Conservation (phyloP, 805 yeast species). For the Ogataea trehaloabstinens region DNA sequence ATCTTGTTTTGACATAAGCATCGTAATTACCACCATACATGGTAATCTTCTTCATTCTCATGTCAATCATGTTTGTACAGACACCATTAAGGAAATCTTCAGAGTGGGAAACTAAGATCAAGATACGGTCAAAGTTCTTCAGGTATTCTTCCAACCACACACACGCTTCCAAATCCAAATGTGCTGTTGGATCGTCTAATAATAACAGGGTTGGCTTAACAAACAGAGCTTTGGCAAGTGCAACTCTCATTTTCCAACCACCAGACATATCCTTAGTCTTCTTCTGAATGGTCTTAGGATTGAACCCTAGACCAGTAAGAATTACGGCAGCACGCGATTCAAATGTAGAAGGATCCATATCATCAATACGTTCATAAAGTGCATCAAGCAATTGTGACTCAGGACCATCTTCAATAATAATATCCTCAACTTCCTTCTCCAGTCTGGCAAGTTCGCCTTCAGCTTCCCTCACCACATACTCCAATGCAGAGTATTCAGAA, state of each 20-base stretch:
- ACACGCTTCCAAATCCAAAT: constrained; percentile 98
- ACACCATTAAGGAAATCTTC: constrained; percentile 99
- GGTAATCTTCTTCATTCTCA: constrained; percentile 76
- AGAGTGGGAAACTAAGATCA: constrained; percentile 94
- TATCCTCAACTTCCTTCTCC: constrained; percentile 87
- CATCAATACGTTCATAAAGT: constrained; percentile 91
- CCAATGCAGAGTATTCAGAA: constrained; percentile 86
- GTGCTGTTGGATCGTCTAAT: constrained; percentile 99
- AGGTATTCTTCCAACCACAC: constrained; percentile 99
- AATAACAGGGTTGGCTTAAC: constrained; percentile 94
- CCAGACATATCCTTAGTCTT: constrained; percentile 99
- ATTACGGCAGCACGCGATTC: constrained; percentile 96
- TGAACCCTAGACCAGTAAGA: constrained; percentile 96
- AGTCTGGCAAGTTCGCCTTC: constrained; percentile 86
- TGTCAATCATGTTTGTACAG: constrained; percentile 96
- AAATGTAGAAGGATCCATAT: constrained; percentile 93
- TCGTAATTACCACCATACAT: constrained; percentile 98
- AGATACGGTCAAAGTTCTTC: constrained; percentile 88
- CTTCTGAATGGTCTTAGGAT: constrained; percentile 79
- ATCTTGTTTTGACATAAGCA: constrained; percentile 90
- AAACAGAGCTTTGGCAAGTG: constrained; percentile 94
- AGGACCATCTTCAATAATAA: constrained; percentile 89
- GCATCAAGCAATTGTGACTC: constrained; percentile 84
- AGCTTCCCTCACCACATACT: constrained; percentile 96
- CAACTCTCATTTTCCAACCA: constrained; percentile 99